Percentiles rank a stretch among this genome's conserved stretches.
Conservation (phyloP, 768 basidiomycete species). For the Lactifluus hygrophoroides region DNA sequence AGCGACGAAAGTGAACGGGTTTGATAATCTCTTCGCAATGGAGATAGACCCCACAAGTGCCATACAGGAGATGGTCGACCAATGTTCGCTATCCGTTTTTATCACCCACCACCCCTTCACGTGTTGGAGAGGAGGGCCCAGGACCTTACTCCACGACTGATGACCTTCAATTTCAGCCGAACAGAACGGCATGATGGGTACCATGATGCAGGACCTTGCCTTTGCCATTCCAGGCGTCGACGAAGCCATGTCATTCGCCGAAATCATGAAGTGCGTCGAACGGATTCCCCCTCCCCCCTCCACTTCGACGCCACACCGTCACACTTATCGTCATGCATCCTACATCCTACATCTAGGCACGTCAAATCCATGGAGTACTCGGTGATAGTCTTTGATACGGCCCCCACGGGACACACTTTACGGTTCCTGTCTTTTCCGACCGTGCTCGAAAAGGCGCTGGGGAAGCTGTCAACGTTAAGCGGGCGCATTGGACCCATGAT, state of each 20-base stretch:
- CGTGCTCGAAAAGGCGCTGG: slow-evolving; percentile 93
- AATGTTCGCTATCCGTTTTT: slow-evolving; percentile 48
- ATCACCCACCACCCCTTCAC: neutral
- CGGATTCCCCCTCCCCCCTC: neutral
- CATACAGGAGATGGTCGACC: slow-evolving; percentile 98
- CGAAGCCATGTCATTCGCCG: slow-evolving; percentile 99
- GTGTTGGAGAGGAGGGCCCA: neutral
- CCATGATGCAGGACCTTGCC: slow-evolving; percentile 99
- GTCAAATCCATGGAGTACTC: slow-evolving; percentile 99
- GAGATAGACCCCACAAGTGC: slow-evolving; percentile 98
- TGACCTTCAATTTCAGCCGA: slow-evolving; percentile 46
- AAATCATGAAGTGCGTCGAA: slow-evolving; percentile 90
- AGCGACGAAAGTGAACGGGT: slow-evolving; percentile 96
- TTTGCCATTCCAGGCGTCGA: slow-evolving; percentile 99
- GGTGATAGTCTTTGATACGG: slow-evolving; percentile 99
- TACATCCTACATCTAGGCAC: slow-evolving; percentile 46
- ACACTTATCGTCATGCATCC: neutral
- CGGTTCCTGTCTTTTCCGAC: slow-evolving; percentile 99
- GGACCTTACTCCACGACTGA: neutral
- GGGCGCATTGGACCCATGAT: slow-evolving; percentile 97
- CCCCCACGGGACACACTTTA: slow-evolving; percentile 96
- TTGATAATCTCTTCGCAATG: slow-evolving; percentile 95
- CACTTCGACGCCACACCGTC: no score
- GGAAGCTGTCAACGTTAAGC: slow-evolving; percentile 88
- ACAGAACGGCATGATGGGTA: slow-evolving; percentile 91